Evolutionary conservation across 2,329 filamentous ascomycete species (phyloP).

Genomic region (Apiospora koreana): DNA sequence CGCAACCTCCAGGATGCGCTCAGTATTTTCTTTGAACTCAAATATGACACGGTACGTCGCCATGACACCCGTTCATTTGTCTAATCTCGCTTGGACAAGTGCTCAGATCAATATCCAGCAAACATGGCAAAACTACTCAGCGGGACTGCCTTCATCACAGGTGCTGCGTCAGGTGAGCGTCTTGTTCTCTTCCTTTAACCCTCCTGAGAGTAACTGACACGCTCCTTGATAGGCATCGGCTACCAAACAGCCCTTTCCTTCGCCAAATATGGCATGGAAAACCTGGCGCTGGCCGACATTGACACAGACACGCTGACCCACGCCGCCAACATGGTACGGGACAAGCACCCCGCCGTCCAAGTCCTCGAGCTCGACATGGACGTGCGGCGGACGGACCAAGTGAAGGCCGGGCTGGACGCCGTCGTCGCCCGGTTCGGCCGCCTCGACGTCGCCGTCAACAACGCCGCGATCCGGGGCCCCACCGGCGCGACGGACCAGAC

Average conservation of each 20-base stretch:
- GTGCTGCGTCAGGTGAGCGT: slow-evolving; percentile 5
- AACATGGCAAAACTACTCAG: slow-evolving; percentile 9
- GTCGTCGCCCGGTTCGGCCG: slow-evolving; percentile 43
- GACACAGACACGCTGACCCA: slow-evolving; percentile 34
- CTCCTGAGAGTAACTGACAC: not conserved
- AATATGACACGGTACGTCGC: not conserved
- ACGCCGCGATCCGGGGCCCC: slow-evolving; percentile 50
- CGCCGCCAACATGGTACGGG: slow-evolving; percentile 35
- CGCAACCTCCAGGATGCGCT: not conserved
- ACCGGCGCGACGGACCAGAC: slow-evolving; percentile 45
- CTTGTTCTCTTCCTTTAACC: not conserved
- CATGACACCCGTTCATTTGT: not conserved
- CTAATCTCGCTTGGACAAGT: not conserved
- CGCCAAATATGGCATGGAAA: slow-evolving; percentile 45
- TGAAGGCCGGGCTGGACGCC: not conserved
- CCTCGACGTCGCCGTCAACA: slow-evolving; percentile 57
- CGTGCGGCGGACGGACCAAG: slow-evolving; percentile 37
- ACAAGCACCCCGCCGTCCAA: slow-evolving; percentile 39
- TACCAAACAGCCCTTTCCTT: slow-evolving; percentile 47
- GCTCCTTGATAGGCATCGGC: slow-evolving; percentile 44
- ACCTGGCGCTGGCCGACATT: slow-evolving; percentile 48
- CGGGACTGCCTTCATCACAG: slow-evolving; percentile 9
- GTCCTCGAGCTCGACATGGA: slow-evolving; percentile 45
- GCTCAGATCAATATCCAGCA: not conserved
- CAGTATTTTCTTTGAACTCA: not conserved